Percentiles rank a stretch among this genome's conserved stretches.
These are phyloP conservation scores for Paecilomyces fulvus DNA, from an alignment of 2,329 filamentous ascomycete genomes.

Conservation along the genomic window DNA sequence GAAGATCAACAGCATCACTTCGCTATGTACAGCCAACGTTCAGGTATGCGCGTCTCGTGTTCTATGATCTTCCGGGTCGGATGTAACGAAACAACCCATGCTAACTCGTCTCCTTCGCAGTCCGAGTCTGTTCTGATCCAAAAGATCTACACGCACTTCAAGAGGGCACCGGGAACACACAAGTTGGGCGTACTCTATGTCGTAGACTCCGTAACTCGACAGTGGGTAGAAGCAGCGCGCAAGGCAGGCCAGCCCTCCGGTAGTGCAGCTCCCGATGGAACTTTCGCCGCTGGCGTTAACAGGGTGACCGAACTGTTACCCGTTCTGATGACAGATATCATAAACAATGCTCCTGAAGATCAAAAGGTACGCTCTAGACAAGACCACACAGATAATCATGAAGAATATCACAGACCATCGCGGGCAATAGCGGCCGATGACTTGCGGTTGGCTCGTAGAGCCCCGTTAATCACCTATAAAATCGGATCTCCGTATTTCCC, in stretches of 20 bases:
- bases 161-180: constrained; percentile 87
- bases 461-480: constrained; percentile 17
- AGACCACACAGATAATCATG: constrained; percentile 14
- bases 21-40: constrained; percentile 79
- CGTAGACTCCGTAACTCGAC: constrained; percentile 98
- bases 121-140: constrained; percentile 91
- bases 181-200: constrained; percentile 99
- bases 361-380: constrained; percentile 78
- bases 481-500: constrained; percentile 16
- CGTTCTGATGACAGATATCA: constrained; percentile 89
- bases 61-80: background rate
- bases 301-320: constrained; percentile 94
- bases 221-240: constrained; percentile 96
- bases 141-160: constrained; percentile 95
- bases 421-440: constrained; percentile 18
- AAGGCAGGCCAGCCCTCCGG: constrained; percentile 73
- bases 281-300: constrained; percentile 89
- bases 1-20: constrained; percentile 80
- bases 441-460: constrained; percentile 18
- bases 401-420: constrained; percentile 19
- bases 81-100: background rate
- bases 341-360: constrained; percentile 77
- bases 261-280: constrained; percentile 76
- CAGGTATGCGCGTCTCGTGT: constrained; percentile 56
- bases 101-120: constrained; percentile 41